Percentiles rank a stretch among this genome's conserved stretches.
Conservation (phyloP, 2,329 filamentous ascomycete genomes). For the Beauveria pseudobassiana region DNA sequence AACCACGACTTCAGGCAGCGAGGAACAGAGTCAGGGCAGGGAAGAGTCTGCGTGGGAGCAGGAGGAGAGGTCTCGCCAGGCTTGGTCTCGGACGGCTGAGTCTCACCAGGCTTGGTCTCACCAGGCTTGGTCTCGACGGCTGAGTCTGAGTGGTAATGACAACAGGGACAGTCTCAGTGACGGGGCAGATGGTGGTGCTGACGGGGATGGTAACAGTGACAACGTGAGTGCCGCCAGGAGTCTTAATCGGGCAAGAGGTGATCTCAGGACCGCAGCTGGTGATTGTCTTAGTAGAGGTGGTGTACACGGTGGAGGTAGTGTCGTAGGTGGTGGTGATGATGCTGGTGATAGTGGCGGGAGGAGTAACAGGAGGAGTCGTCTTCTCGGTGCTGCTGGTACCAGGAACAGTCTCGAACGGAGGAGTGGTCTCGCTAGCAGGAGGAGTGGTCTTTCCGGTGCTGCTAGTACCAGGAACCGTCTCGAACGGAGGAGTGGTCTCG, state of each 20-base stretch:
- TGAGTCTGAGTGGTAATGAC: slow-evolving; percentile 13
- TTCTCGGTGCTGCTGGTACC: neutral
- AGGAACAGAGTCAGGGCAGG: slow-evolving; percentile 67
- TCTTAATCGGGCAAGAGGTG: slow-evolving; percentile 43
- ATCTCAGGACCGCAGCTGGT: slow-evolving; percentile 39
- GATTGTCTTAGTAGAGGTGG: slow-evolving; percentile 41
- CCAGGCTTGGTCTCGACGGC: slow-evolving; percentile 20
- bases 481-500: no score
- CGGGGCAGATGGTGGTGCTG: slow-evolving; percentile 54
- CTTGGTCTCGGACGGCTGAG: slow-evolving; percentile 17
- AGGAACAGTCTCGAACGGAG: neutral
- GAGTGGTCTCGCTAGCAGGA: slow-evolving; percentile 7
- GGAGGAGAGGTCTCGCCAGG: slow-evolving; percentile 12
- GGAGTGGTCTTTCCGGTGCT: neutral
- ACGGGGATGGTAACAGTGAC: slow-evolving; percentile 48
- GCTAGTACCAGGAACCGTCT: no score
- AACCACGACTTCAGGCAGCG: slow-evolving; percentile 91
- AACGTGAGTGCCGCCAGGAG: slow-evolving; percentile 33
- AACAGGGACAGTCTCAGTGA: slow-evolving; percentile 37
- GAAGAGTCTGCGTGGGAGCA: slow-evolving; percentile 27
- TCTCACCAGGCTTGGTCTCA: slow-evolving; percentile 22
- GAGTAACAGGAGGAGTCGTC: slow-evolving; percentile 13
- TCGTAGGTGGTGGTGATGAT: slow-evolving; percentile 29
- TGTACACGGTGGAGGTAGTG: slow-evolving; percentile 43
- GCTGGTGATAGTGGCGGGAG: slow-evolving; percentile 16